Evolutionary conservation across 2,329 filamentous ascomycete genomes (phyloP), one percentile per base, ranked within the genome.

Genomic region (Cladophialophora chaetospira): DNA sequence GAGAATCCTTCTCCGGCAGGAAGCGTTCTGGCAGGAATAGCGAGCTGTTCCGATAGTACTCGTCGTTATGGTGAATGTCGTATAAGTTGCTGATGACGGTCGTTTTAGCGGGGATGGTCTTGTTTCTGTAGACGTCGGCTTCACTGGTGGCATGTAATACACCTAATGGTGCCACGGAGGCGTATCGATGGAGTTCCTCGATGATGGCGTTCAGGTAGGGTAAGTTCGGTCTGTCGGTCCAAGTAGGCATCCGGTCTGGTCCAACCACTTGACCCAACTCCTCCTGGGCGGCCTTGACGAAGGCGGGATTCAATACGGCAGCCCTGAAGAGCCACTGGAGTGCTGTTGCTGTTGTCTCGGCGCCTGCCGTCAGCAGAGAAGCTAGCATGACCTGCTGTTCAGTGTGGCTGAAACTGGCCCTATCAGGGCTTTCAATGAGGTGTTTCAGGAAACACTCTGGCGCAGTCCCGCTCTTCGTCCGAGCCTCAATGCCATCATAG

Each of bases 11-110:
- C 0, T 64, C 61, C 0, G 60, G 61, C 0, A 79, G 62, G 60
- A 73, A 77, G 0, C 78, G 70, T 29, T 76, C 74, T 0, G 78
- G 77, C 1, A 71, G 69, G 66, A 79, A 80, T 0, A n/a, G 25
- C 56, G 68, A 68, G 15, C 35, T 52, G 38, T 50, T 28, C 4
- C 23, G 29, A 26, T 52, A 59, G 26, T 42, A 44, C 3, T 52
- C 33, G 40, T 42, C 40, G 47, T 48, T 43, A 35, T 59, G 52
- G 26, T 55, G 54, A 31, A 79, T 75, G 2, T 68, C 70, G 72
- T 75, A 78, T 1, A 72, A 13, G 57, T 78, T 79, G 13, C 70
- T 70, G 2, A 78, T 53, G 0, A 82, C 67, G 0, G 72, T 75
- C 0, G 79, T 80, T 0, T 75, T 78, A 2, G 73, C 70, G 3